phyloP scores from a whole-genome alignment of 768 basidiomycete species.

The Podaxis carcinomalis region DNA sequence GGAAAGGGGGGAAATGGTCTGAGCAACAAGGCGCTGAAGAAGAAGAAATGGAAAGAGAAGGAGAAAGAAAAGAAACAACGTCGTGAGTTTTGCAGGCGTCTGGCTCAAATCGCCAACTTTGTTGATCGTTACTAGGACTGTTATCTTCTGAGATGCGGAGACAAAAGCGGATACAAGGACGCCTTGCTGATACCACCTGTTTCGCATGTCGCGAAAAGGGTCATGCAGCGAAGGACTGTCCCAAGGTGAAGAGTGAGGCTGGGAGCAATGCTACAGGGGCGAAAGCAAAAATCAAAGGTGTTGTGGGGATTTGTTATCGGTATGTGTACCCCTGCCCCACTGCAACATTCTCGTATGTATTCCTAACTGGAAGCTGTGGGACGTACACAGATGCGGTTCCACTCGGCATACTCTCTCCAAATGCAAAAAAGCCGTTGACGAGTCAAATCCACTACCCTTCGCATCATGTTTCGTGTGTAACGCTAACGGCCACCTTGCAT shows the following conservation, averaged over 20 bases:
- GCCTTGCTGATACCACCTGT: conserved; percentile 60
- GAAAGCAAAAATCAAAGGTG: conserved; percentile 18
- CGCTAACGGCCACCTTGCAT: conserved; percentile 79
- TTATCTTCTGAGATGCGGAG: conserved; percentile 53
- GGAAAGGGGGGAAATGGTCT: not conserved
- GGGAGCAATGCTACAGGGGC: conserved; percentile 13
- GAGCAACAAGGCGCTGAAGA: conserved; percentile 16
- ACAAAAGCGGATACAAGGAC: conserved; percentile 56
- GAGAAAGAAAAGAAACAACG: conserved; percentile 26
- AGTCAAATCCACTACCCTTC: conserved; percentile 69
- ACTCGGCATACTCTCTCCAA: conserved; percentile 71
- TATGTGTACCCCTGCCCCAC: conserved; percentile 23
- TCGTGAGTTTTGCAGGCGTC: conserved; percentile 25
- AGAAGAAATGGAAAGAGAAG: conserved; percentile 28
- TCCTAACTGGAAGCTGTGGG: not conserved
- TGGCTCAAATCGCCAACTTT: not conserved
- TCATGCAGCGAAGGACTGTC: conserved; percentile 82
- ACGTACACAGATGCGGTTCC: conserved; percentile 68
- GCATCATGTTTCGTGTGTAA: conserved; percentile 93
- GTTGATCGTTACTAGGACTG: not conserved
- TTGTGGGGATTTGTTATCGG: conserved; percentile 72
- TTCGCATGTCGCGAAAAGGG: conserved; percentile 85
- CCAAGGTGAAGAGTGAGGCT: conserved; percentile 30
- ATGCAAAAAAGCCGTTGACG: conserved; percentile 65
- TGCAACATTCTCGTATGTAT: not conserved